A percentile compares a stretch with the other conserved stretches of the same genome.
Evolutionary conservation across 148 eudicot species (phyloP).

Genomic region (Euryodendron excelsum): DNA sequence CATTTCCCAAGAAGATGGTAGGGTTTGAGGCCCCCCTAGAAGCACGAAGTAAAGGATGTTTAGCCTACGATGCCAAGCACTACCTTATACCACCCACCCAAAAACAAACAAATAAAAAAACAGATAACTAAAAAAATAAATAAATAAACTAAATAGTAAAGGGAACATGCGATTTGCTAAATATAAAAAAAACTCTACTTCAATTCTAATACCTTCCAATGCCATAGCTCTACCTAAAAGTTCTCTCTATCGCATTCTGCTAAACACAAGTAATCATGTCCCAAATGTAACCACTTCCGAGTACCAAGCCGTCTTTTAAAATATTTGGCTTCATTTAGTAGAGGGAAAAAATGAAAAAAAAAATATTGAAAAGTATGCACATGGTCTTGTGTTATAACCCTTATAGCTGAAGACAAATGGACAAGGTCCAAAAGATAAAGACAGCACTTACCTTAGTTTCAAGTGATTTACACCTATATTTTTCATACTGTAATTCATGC

Average conservation of each 20-base stretch:
- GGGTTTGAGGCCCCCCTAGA: background rate
- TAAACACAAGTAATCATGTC: background rate
- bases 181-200: too few relatives aligned
- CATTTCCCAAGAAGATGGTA: background rate
- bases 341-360: background rate
- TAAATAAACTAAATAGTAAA: too few relatives aligned
- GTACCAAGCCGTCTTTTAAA: background rate
- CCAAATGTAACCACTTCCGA: background rate
- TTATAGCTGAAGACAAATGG: background rate
- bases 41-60: too few relatives aligned
- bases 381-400: background rate
- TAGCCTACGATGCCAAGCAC: too few relatives aligned
- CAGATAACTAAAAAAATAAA: too few relatives aligned
- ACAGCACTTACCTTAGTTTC: constrained; percentile 45
- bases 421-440: background rate
- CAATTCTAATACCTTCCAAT: background rate
- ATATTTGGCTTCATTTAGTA: background rate
- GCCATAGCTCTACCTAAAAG: background rate
- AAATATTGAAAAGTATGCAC: background rate
- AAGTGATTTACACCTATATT: constrained; percentile 39
- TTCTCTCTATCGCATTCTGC: background rate
- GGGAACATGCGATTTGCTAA: background rate
- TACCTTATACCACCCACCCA: too few relatives aligned
- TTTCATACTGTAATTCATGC: constrained; percentile 48
- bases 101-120: too few relatives aligned